Base-by-base conservation (phyloP, 805 yeast species). In the Metschnikowia lachancei region DNA sequence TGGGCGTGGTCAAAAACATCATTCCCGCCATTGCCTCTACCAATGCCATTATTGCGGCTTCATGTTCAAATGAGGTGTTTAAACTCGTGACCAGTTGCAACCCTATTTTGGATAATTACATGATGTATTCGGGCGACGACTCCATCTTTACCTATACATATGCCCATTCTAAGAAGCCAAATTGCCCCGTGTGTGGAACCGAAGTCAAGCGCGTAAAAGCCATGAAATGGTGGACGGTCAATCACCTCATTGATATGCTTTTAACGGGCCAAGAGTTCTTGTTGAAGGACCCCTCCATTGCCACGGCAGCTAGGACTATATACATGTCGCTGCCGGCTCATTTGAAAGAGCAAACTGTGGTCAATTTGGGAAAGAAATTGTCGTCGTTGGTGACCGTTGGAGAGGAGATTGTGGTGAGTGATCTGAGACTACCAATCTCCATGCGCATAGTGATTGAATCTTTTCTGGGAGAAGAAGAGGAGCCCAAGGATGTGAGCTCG, bases 11-110 rank as follows among this genome's bases (percentile, higher is more conserved):
- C 43, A 92, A 92, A 63, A 85, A 85, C 58, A 91, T 92, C 49
- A 85, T 92, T 9, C 99, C 99, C 0, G 91, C 97, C 1, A 87
- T 91, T 44, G 96, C 97, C 1, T 84, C 95, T 1, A 91, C 97
- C 0, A 92, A 94, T 63, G 96, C 98, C 2, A 77, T 92, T 18
- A 80, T 92, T 28, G 96, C 97, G 0, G 95, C 94, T 0, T 76
- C 89, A 5, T 87, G 96, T 62, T 85, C 94, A 60, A 86, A 85
- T 52, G 97, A 90, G 63, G 87, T 85, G 1, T 79, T 88, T 64
- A 91, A 91, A 60, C 71, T 90, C 19, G 76, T 87, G 36, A 81
- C 95, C 1, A 80, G 83, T 44, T 71, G 81, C 46, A 81, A 81
- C 50, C 92, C 90, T 0, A 67, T 69, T 14, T 65, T 87, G 54